A percentile compares a stretch with the other conserved stretches of the same genome.
Evolutionary conservation across 306 rosid species (phyloP).

Genomic region (Hylodesmum podocarpum): DNA sequence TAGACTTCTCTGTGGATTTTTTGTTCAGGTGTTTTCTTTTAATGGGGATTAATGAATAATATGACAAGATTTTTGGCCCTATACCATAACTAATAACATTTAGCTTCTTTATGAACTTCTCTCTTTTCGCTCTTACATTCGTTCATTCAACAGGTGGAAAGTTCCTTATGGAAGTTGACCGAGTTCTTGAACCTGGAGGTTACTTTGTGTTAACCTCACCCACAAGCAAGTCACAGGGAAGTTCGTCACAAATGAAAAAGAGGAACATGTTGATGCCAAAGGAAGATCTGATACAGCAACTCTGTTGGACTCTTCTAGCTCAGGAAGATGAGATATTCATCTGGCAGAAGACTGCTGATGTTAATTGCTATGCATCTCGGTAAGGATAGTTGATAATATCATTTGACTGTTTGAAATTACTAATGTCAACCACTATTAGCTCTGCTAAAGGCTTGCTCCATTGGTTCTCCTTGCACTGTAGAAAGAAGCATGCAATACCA

Average conservation of each 20-base stretch:
- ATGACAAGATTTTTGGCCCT: background rate
- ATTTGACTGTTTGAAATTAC: background rate
- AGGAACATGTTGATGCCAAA: conserved; percentile 46
- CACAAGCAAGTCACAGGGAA: conserved; percentile 47
- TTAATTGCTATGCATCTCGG: conserved; percentile 66
- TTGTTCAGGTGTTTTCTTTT: background rate
- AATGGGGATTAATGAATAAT: background rate
- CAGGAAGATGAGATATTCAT: conserved; percentile 84
- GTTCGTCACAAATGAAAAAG: conserved; percentile 52
- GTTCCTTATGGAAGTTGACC: conserved; percentile 76
- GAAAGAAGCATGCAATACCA: conserved; percentile 62
- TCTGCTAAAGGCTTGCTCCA: conserved; percentile 27
- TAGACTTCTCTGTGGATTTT: background rate
- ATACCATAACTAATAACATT: background rate
- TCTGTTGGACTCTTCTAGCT: conserved; percentile 83
- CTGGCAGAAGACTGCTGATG: conserved; percentile 81
- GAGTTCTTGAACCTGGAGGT: conserved; percentile 88
- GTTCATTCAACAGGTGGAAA: conserved; percentile 58
- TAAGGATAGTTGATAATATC: conserved; percentile 30
- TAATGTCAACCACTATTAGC: conserved; percentile 1
- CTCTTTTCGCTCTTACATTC: conserved; percentile 19
- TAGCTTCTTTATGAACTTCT: conserved; percentile 6
- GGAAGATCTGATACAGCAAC: conserved; percentile 57
- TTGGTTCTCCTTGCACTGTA: conserved; percentile 36
- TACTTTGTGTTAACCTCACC: conserved; percentile 86